Evolutionary conservation across 139 green algal species (phyloP).

Genomic region (Tetradesmus lagerheimii): DNA sequence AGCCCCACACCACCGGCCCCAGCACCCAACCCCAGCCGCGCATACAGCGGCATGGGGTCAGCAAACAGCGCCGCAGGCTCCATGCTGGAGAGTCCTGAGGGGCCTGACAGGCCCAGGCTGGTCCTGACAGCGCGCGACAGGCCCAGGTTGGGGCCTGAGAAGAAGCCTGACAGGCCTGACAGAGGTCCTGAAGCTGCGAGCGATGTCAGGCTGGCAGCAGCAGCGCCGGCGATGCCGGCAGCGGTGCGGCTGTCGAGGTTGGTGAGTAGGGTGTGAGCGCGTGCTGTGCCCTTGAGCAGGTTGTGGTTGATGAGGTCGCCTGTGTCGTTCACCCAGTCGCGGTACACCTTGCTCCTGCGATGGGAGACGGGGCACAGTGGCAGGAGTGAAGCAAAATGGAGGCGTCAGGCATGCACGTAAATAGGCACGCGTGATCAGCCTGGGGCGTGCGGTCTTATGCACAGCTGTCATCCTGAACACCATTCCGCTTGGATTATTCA

Average conservation of each 20-base stretch:
- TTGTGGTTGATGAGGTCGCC: neutral
- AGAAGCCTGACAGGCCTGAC: neutral
- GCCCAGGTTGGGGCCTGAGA: neutral
- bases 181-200: neutral
- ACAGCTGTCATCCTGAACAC: too few relatives aligned
- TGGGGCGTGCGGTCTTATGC: too few relatives aligned
- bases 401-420: neutral
- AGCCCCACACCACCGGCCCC: neutral
- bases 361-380: neutral
- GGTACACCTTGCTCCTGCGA: slow-evolving; percentile 37
- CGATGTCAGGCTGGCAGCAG: neutral
- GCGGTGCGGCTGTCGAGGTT: neutral
- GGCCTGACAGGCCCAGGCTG: neutral
- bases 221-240: neutral
- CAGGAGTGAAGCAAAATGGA: neutral
- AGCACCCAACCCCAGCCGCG: neutral
- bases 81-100: neutral
- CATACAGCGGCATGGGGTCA: neutral
- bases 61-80: neutral
- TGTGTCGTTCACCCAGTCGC: slow-evolving; percentile 34
- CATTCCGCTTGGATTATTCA: too few relatives aligned
- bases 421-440: too few relatives aligned
- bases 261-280: neutral
- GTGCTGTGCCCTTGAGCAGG: slow-evolving; percentile 11
- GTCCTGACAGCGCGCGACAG: neutral